Conservation (phyloP, 306 rosid genomes). For the Arachis hypogaea region DNA sequence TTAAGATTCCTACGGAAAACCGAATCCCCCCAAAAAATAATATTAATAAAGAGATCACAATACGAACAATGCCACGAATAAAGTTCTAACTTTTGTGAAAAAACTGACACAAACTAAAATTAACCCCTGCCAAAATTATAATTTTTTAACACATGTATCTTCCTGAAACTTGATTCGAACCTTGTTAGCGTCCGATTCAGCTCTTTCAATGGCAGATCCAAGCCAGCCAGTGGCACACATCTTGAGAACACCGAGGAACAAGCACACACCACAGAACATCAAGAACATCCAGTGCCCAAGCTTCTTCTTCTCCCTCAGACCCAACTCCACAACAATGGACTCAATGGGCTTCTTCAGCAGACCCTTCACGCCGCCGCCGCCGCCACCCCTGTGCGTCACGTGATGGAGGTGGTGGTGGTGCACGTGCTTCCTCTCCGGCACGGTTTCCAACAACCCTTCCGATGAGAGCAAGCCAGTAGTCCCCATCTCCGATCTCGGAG, state of each 20-base stretch:
- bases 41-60: slow-evolving; percentile 13
- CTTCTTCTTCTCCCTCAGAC: slow-evolving; percentile 71
- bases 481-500: slow-evolving; percentile 72
- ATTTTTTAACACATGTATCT: not conserved
- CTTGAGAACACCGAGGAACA: slow-evolving; percentile 84
- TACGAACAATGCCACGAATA: slow-evolving; percentile 1
- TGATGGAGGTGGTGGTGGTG: slow-evolving; percentile 35
- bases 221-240: slow-evolving; percentile 97
- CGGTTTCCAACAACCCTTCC: slow-evolving; percentile 55
- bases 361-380: slow-evolving; percentile 45
- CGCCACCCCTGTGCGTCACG: slow-evolving; percentile 61
- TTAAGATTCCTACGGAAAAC: slow-evolving; percentile 2
- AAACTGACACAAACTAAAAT: slow-evolving; percentile 27
- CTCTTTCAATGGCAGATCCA: slow-evolving; percentile 83
- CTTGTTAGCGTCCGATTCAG: slow-evolving; percentile 49
- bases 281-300: slow-evolving; percentile 93
- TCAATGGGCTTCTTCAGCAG: slow-evolving; percentile 65
- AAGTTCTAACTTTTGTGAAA: slow-evolving; percentile 6
- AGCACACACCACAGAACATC: slow-evolving; percentile 77
- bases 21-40: not conserved
- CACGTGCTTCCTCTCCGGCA: slow-evolving; percentile 55
- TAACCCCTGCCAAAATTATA: slow-evolving; percentile 3
- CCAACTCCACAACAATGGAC: slow-evolving; percentile 62
- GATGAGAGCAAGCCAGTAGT: slow-evolving; percentile 22
- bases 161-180: slow-evolving; percentile 40